phyloP scores from a whole-genome alignment of 2,329 filamentous ascomycete genomes.

The Coniochaeta prunicola region DNA sequence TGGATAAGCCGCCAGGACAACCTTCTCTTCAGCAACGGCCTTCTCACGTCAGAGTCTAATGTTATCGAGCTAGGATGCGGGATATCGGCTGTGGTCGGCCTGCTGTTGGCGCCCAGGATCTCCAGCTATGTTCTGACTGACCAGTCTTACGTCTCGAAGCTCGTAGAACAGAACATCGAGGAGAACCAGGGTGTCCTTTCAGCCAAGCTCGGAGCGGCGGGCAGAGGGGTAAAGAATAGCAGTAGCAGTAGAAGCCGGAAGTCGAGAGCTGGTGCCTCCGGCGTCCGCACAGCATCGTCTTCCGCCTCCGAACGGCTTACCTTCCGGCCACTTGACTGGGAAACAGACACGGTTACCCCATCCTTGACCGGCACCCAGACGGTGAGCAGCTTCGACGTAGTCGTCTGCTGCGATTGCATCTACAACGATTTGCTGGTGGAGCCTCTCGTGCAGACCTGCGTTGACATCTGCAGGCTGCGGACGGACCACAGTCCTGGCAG shows the following conservation, averaged over 20 bases:
- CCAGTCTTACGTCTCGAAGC: slow-evolving; percentile 73
- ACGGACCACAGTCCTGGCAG: slow-evolving; percentile 5
- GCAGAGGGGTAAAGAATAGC: slow-evolving; percentile 8
- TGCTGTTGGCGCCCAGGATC: slow-evolving; percentile 57
- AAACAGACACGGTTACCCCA: slow-evolving; percentile 49
- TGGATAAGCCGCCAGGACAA: slow-evolving; percentile 66
- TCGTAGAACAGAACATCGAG: slow-evolving; percentile 69
- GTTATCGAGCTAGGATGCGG: slow-evolving; percentile 85
- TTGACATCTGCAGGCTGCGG: slow-evolving; percentile 62
- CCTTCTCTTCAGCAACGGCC: slow-evolving; percentile 44
- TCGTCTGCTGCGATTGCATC: slow-evolving; percentile 88
- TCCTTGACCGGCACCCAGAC: slow-evolving; percentile 25
- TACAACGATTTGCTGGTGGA: slow-evolving; percentile 84
- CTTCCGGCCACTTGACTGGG: slow-evolving; percentile 74
- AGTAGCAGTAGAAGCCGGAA: slow-evolving; percentile 6
- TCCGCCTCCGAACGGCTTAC: slow-evolving; percentile 32
- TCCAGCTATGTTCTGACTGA: slow-evolving; percentile 73
- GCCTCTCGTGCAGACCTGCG: slow-evolving; percentile 76
- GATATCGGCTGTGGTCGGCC: slow-evolving; percentile 71
- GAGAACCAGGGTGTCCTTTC: slow-evolving; percentile 40
- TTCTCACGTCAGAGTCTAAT: slow-evolving; percentile 47
- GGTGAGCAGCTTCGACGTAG: slow-evolving; percentile 53
- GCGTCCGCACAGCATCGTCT: background rate
- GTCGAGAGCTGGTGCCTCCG: slow-evolving; percentile 4
- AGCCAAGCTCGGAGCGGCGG: slow-evolving; percentile 4